phyloP scores from a whole-genome alignment of 176 grass and related monocot genomes.

The Pontederia paniculata region DNA sequence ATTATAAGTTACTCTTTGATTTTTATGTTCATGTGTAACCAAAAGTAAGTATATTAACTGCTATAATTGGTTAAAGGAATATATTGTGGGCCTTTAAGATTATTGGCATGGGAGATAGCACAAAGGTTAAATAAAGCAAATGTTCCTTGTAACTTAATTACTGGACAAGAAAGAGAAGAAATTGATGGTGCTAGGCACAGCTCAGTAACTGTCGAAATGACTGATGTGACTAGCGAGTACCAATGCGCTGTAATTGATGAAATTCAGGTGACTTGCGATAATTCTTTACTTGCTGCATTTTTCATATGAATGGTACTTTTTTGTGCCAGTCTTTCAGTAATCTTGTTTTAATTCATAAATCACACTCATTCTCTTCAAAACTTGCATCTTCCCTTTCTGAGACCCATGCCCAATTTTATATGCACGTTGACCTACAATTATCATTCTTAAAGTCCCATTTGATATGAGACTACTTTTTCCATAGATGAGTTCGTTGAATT shows the following conservation, averaged over 20 bases:
- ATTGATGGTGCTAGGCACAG: conserved; percentile 76
- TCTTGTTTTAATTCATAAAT: no score
- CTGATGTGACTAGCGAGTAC: conserved; percentile 65
- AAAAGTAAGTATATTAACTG: not conserved
- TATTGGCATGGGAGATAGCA: conserved; percentile 80
- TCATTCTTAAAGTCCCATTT: no score
- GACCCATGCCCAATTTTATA: no score
- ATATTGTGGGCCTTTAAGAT: conserved; percentile 93
- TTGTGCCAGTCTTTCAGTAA: no score
- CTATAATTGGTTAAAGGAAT: conserved; percentile 48
- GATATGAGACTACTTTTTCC: no score
- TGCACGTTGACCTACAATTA: no score
- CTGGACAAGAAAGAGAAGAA: conserved; percentile 87
- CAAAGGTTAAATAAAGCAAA: conserved; percentile 77
- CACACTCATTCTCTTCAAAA: no score
- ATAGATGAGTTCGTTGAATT: no score
- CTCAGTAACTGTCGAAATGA: conserved; percentile 89
- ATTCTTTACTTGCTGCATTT: not conserved
- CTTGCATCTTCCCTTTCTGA: no score
- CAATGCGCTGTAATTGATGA: conserved; percentile 92
- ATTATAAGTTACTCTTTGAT: conserved; percentile 12
- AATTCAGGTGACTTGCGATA: conserved; percentile 63
- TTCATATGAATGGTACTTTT: no score
- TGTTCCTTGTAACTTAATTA: conserved; percentile 81
- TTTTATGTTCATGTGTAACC: not conserved